Evolutionary conservation across 768 basidiomycete genomes (phyloP).

Genomic region (Solioccasus polychromus): DNA sequence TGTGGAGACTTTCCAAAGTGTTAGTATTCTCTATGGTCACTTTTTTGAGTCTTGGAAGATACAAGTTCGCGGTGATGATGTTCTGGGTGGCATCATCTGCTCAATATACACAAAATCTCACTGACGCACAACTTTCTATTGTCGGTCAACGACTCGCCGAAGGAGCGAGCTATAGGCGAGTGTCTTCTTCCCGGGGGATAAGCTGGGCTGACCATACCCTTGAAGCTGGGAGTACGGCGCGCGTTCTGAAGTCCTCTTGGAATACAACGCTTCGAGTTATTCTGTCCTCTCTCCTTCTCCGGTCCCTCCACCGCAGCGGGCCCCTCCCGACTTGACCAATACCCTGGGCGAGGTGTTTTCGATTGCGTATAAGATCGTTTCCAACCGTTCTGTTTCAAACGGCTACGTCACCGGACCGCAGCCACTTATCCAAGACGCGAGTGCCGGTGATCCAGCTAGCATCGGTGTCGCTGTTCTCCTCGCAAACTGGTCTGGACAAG

Average conservation of each 20-base stretch:
- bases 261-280: conserved; percentile 43
- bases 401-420: conserved; percentile 47
- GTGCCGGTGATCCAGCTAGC: conserved; percentile 76
- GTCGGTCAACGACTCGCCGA: conserved; percentile 38
- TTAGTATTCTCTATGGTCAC: conserved; percentile 3
- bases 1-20: no score
- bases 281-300: conserved; percentile 40
- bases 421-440: conserved; percentile 55
- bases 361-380: conserved; percentile 52
- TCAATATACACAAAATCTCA: conserved; percentile 33
- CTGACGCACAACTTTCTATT: conserved; percentile 33
- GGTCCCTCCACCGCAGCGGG: conserved; percentile 27
- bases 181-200: neutral
- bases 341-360: conserved; percentile 53
- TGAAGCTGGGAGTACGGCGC: conserved; percentile 55
- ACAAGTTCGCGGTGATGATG: neutral
- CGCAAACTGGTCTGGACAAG: conserved; percentile 50
- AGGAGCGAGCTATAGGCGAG: conserved; percentile 42
- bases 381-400: conserved; percentile 42
- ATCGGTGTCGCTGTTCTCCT: conserved; percentile 70
- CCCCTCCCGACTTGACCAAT: conserved; percentile 19
- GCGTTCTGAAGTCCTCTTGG: conserved; percentile 48
- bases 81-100: conserved; percentile 6
- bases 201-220: neutral
- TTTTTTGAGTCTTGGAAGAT: neutral